Base-by-base conservation (phyloP, 495 filamentous ascomycete genomes). In the Trichoderma virens region DNA sequence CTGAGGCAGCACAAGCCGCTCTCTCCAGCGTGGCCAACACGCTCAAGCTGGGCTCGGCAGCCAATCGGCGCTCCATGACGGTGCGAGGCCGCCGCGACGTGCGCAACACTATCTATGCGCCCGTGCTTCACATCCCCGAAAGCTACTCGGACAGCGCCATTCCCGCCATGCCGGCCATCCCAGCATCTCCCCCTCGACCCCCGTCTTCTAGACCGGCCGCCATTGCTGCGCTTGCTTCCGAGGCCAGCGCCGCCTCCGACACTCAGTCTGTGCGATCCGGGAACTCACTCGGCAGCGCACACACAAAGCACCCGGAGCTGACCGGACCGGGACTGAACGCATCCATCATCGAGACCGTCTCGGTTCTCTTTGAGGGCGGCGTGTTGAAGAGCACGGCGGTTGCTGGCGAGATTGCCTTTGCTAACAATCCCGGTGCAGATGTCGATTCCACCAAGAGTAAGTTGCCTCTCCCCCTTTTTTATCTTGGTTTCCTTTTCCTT, bases 11-110 rank as follows among this genome's bases (percentile, higher is more conserved):
- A 74, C 75, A 78, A 61, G 88, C 90, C 51, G 94, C 95, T 1
- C 80, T 97, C 70, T 90, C 92, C 54, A 93, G 89, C 67, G 91
- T 97, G 69, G 92, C 93, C n/a, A 92, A 90, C 70, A 90, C 91
- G 13, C 78, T 99, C 28, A 76, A 75, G 1, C 73, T 74, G 66
- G 74, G 79, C 82, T 82, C 79, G 68, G 69, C 84, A 54, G 85
- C 87, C 18, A 79, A 82, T 68, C 79, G 89, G 43, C 90, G 88
- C 73, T 74, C 81, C 20, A 88, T 90, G 16, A 96, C 93, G 7
- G 80, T 96, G 45, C 85, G 94, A 62, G 93, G 95, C 59, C 88
- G 92, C 63, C 84, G 95, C 71, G 92, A 97, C 70, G 93, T 97
- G 54, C 85, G 94, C 30, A 94, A 92, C 70, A 93, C 92, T 0